These are phyloP conservation scores for Phialophora chinensis DNA, from an alignment of 2,329 filamentous ascomycete species.

Conservation along the genomic window DNA sequence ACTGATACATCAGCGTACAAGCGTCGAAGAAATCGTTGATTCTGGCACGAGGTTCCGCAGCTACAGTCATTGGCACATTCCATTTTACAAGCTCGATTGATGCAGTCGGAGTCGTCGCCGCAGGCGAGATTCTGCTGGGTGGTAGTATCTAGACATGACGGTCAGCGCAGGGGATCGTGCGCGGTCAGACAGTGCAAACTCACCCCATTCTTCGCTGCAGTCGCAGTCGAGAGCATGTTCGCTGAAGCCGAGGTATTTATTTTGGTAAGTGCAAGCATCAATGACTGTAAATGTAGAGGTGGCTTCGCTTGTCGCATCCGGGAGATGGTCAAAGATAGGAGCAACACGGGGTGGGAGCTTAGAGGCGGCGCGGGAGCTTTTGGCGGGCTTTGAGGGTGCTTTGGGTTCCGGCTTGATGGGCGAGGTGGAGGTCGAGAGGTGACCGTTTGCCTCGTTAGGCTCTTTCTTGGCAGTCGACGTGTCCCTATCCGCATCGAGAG, in stretches of 20 bases:
- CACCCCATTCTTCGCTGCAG: slow-evolving; percentile 93
- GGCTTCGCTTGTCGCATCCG: slow-evolving; percentile 79
- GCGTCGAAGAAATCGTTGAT: slow-evolving; percentile 90
- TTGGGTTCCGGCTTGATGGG: slow-evolving; percentile 59
- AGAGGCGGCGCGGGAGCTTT: slow-evolving; percentile 73
- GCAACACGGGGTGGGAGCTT: slow-evolving; percentile 69
- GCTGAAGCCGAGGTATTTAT: slow-evolving; percentile 87
- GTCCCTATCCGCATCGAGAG: slow-evolving; percentile 23
- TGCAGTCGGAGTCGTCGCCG: slow-evolving; percentile 95
- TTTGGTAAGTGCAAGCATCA: slow-evolving; percentile 84
- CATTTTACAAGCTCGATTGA: slow-evolving; percentile 98
- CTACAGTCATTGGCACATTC: slow-evolving; percentile 89
- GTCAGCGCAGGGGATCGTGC: slow-evolving; percentile 26
- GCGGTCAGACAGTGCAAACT: slow-evolving; percentile 48
- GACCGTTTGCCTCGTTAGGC: slow-evolving; percentile 62
- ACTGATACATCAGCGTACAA: slow-evolving; percentile 91
- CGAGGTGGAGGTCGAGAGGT: slow-evolving; percentile 62
- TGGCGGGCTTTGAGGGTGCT: slow-evolving; percentile 70
- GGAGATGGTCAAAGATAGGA: slow-evolving; percentile 73
- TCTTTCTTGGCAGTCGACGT: slow-evolving; percentile 43
- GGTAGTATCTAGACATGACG: slow-evolving; percentile 55
- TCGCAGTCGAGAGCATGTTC: slow-evolving; percentile 96
- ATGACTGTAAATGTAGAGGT: slow-evolving; percentile 79
- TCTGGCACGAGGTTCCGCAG: slow-evolving; percentile 86
- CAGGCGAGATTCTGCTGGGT: slow-evolving; percentile 76